Conservation (phyloP, 139 green algal genomes). For the Micromonas pusilla region DNA sequence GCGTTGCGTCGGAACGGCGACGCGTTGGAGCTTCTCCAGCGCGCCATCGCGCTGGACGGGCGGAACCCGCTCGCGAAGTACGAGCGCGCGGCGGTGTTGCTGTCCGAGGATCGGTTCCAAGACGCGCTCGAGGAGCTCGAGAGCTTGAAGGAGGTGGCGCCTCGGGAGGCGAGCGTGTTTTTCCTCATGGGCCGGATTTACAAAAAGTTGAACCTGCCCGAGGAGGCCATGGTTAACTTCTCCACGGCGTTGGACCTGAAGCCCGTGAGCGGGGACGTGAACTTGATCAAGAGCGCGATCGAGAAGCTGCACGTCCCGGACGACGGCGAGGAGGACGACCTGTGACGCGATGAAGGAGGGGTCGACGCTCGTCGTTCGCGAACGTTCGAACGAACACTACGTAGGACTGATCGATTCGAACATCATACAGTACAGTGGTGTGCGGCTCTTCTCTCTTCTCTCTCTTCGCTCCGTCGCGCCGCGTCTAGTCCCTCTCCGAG, state of each 20-base stretch:
- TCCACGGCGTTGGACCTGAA: constrained; percentile 72
- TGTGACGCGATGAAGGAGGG: no score
- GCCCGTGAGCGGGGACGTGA: constrained; percentile 62
- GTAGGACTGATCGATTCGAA: no score
- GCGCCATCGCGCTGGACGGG: constrained; percentile 66
- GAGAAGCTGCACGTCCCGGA: constrained; percentile 20
- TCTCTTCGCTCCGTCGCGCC: background rate
- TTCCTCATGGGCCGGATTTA: constrained; percentile 80
- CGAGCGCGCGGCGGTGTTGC: constrained; percentile 74
- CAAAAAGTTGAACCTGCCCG: constrained; percentile 59
- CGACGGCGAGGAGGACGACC: constrained; percentile 21
- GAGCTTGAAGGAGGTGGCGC: constrained; percentile 63
- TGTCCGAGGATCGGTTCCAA: constrained; percentile 46
- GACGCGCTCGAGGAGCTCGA: constrained; percentile 67
- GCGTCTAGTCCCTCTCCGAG: constrained; percentile 70
- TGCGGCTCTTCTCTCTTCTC: no score
- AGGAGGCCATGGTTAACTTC: constrained; percentile 67
- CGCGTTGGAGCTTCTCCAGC: constrained; percentile 63
- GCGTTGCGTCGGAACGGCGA: constrained; percentile 52
- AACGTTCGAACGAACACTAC: no score
- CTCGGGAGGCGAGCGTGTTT: constrained; percentile 73
- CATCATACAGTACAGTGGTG: no score
- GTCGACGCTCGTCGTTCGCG: no score
- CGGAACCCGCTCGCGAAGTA: constrained; percentile 87
- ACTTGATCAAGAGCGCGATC: constrained; percentile 67